These are phyloP conservation scores for Aethionema arabicum DNA, from an alignment of 345 rosid species.

Conservation along the genomic window DNA sequence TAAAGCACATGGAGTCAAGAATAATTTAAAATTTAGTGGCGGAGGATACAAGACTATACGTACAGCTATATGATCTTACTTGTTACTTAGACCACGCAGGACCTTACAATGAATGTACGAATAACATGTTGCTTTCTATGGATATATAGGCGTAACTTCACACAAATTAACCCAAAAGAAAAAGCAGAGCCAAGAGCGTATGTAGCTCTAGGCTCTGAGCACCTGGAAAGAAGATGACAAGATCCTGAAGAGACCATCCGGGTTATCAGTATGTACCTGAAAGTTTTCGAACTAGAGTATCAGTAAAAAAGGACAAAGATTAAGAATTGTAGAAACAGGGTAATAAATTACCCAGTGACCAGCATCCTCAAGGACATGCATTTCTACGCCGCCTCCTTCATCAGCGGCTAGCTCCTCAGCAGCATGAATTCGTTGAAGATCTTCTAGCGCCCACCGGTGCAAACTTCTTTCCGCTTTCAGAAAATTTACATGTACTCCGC, in stretches of 20 bases:
- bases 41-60: not conserved
- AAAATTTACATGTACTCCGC: constrained; percentile 86
- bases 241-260: constrained; percentile 89
- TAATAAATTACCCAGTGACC: constrained; percentile 80
- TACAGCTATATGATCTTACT: constrained; percentile 18
- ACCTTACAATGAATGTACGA: constrained; percentile 3
- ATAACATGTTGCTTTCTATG: constrained; percentile 10
- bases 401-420: constrained; percentile 88
- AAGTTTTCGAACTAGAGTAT: not conserved
- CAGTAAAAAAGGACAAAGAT: constrained; percentile 3
- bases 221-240: constrained; percentile 75
- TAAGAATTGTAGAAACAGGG: constrained; percentile 14
- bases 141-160: constrained; percentile 6
- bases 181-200: constrained; percentile 6
- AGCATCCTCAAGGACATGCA: constrained; percentile 97
- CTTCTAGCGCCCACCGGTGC: constrained; percentile 95
- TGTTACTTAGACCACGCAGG: constrained; percentile 17
- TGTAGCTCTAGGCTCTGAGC: constrained; percentile 34
- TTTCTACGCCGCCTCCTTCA: constrained; percentile 87
- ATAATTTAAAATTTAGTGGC: constrained; percentile 6
- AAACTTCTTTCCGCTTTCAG: constrained; percentile 96
- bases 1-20: constrained; percentile 18
- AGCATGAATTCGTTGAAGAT: constrained; percentile 85
- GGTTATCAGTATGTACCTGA: constrained; percentile 94
- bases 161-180: not conserved